Evolutionary conservation across 257 asterid genomes (phyloP).

Genomic region (Solanum medicagineum): DNA sequence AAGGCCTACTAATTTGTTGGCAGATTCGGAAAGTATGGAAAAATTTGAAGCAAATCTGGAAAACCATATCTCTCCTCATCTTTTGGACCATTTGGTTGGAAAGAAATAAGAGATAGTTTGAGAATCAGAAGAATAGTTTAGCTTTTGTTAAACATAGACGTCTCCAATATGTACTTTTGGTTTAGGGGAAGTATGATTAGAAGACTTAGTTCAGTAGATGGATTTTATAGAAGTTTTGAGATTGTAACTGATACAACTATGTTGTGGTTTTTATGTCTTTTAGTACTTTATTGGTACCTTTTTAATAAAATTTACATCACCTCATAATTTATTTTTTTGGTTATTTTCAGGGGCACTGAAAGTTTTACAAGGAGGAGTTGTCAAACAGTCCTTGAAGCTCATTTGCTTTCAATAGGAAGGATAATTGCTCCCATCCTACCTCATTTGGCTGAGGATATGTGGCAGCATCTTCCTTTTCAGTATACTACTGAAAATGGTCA

Average conservation of each 20-base stretch:
- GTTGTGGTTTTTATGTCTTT: background rate
- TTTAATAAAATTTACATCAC: background rate
- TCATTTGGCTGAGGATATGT: constrained; percentile 92
- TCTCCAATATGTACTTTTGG: background rate
- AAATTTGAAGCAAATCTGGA: background rate
- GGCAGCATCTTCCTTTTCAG: constrained; percentile 92
- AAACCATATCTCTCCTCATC: background rate
- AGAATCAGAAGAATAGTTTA: background rate
- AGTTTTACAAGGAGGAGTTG: constrained; percentile 93
- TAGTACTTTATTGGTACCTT: background rate
- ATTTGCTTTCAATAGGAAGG: constrained; percentile 56
- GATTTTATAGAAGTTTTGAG: background rate
- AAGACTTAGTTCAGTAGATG: background rate
- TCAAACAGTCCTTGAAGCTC: constrained; percentile 86
- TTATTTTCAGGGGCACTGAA: constrained; percentile 44
- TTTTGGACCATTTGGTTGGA: background rate
- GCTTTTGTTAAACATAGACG: background rate
- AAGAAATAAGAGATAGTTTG: background rate
- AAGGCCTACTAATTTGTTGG: background rate
- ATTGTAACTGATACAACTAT: background rate
- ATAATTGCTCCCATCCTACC: constrained; percentile 89
- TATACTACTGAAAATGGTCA: constrained; percentile 48
- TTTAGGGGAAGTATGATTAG: background rate
- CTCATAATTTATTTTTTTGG: background rate
- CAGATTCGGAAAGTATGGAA: background rate